Evolutionary conservation across 805 yeast species (phyloP), one percentile per base, ranked within the genome.

Genomic region (Maudiozyma turicensis): DNA sequence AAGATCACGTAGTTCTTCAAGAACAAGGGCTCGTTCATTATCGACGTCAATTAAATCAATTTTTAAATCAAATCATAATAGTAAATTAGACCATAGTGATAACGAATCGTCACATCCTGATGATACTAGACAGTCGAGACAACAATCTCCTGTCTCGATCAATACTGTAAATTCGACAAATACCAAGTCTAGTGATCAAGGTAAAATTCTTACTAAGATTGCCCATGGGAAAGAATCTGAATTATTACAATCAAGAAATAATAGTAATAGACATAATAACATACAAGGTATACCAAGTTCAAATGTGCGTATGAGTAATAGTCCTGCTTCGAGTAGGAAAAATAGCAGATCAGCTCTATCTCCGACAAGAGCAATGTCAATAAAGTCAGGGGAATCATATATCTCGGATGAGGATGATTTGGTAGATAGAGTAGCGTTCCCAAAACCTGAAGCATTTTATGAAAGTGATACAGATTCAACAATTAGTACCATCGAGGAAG

Each of bases 31-130:
- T 3, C 58, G 58, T 40, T 60, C 66, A 1, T 40, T 63, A 5
- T 58, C 67, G 6, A 58, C 53, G 40, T 60, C 66, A 3, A 45
- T 63, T 8, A 60, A 59, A 42, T 59, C 56, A n/a, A 50, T 63
- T 14, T 63, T 63, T 38, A 57, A 53, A 44, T 35, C 50, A 35
- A 32, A n/a, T 26, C 29, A 15, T 33, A 14, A 31, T 11, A 10
- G 31, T 7, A 38, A 35, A 10, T 10, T 20, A 8, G 34, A 30
- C 10, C 20, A 40, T 30, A 15, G 14, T 5, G 35, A 33, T 11
- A 8, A 33, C 6, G 38, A 35, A 35, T 14, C 13, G 14, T 6
- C 14, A 35, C 15, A 35, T n/a, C 38, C 38, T 6, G 14, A 15
- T 6, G 38, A 32, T 32, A n/a, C 38, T 7, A 35, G n/a, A 6